Conservation (phyloP, 2,329 filamentous ascomycete species). For the Cordyceps militaris region DNA sequence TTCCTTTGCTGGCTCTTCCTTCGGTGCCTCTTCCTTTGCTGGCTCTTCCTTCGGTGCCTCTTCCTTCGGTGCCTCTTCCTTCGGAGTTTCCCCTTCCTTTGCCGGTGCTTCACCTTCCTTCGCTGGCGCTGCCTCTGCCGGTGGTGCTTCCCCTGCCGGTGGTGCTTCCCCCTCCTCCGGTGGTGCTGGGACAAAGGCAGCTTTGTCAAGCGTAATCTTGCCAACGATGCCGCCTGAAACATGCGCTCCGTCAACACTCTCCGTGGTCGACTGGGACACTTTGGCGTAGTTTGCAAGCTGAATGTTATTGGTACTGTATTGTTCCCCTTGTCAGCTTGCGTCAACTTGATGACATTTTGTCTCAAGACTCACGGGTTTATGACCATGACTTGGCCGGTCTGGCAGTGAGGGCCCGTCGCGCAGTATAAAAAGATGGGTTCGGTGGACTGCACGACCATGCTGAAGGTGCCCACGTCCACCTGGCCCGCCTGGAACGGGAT, state of each 20-base stretch:
- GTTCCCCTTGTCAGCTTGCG: neutral
- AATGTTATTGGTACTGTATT: neutral
- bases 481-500: slow-evolving; percentile 32
- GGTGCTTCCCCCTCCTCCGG: neutral
- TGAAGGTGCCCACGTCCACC: slow-evolving; percentile 37
- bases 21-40: too few species aligned
- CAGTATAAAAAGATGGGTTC: slow-evolving; percentile 46
- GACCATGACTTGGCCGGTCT: slow-evolving; percentile 43
- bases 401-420: slow-evolving; percentile 41
- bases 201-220: neutral
- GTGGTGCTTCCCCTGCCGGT: too few species aligned
- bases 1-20: too few species aligned
- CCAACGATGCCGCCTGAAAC: slow-evolving; percentile 17
- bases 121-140: too few species aligned
- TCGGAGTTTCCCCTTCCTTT: too few species aligned
- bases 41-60: too few species aligned
- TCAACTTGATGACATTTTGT: neutral
- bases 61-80: too few species aligned
- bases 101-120: too few species aligned
- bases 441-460: slow-evolving; percentile 36
- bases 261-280: slow-evolving; percentile 11
- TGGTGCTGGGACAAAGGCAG: neutral
- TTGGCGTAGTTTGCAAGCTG: slow-evolving; percentile 12
- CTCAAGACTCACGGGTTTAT: slow-evolving; percentile 36
- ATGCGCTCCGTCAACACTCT: slow-evolving; percentile 18